Percentiles rank a stretch among this genome's conserved stretches.
Conservation (phyloP, 2,329 filamentous ascomycete genomes). For the Neonectria punicea region DNA sequence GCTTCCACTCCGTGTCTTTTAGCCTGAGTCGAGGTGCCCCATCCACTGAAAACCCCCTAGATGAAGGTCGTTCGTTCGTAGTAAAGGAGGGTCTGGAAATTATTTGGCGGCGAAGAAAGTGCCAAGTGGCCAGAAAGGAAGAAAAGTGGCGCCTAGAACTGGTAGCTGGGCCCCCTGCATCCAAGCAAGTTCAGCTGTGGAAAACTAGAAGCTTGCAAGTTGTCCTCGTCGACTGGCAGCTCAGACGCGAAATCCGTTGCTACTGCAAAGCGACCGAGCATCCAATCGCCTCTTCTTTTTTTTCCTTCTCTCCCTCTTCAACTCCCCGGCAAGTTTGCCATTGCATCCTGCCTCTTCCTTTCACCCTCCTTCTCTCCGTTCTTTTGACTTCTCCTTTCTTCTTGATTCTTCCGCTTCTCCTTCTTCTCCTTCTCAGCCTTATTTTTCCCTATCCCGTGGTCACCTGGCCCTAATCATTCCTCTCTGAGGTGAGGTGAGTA, state of each 20-base stretch:
- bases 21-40: background rate
- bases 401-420: background rate
- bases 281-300: slow-evolving; percentile 34
- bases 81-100: slow-evolving; percentile 15
- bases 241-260: slow-evolving; percentile 37
- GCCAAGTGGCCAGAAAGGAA: slow-evolving; percentile 33
- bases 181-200: slow-evolving; percentile 18
- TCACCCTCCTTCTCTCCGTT: slow-evolving; percentile 34
- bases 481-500: slow-evolving; percentile 43
- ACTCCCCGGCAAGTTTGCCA: slow-evolving; percentile 34
- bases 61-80: background rate
- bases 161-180: slow-evolving; percentile 37
- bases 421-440: background rate
- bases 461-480: slow-evolving; percentile 25
- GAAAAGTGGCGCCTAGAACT: slow-evolving; percentile 30
- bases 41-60: slow-evolving; percentile 9
- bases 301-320: slow-evolving; percentile 24
- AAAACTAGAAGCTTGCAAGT: slow-evolving; percentile 37
- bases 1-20: background rate
- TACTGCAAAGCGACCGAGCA: slow-evolving; percentile 31
- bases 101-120: slow-evolving; percentile 34
- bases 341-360: slow-evolving; percentile 27
- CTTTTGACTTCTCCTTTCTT: slow-evolving; percentile 31
- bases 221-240: slow-evolving; percentile 36
- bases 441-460: slow-evolving; percentile 24